Evolutionary conservation across 1,139 yeast genomes (phyloP), one percentile per base, ranked within the genome.

Genomic region (Lodderomyces pseudojiufengensis): DNA sequence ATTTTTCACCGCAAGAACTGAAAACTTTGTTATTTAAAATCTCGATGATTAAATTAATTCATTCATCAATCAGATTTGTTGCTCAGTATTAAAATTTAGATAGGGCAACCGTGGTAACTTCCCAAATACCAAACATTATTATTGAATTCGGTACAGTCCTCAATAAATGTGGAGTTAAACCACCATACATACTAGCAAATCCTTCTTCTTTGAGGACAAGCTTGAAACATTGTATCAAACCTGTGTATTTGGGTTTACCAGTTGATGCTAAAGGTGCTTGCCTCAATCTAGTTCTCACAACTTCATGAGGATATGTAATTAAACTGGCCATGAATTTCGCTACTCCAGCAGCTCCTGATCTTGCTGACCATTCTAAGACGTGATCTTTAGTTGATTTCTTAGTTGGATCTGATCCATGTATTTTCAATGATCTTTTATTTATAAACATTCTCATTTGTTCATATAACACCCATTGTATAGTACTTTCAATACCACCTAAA

Each of bases 111-210:
- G n/a, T n/a, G n/a, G n/a, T n/a, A n/a, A 7, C 20, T 55, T 94
- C 99, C 97, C 98, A 94, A 2, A 98, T 90, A 26, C 99, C 98
- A 69, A 94, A 94, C 97, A 94, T 92, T 47, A 94, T 90, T 55
- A 94, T 88, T 50, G 96, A 86, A 60, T 92, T 94, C 2, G 99
- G 99, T 33, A 94, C 98, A 0, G 98, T 94, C 61, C 98, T 77
- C 63, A 94, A 74, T 51, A 94, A 69, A 62, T 94, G 99, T 3
- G 98, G 97, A 2, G 98, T 92, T 54, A 94, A 70, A 1, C 99
- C 99, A 41, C 99, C 96, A 55, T 94, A 94, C 90, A 94, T 84
- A 28, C 96, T 84, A 3, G 76, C 80, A 37, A 92, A 61, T 0
- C 99, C 98, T 63, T 94, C 98, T 55, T 92, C 97, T 52, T 82